Base-by-base conservation (phyloP, 768 basidiomycete genomes). In the Suillus clintonianus region DNA sequence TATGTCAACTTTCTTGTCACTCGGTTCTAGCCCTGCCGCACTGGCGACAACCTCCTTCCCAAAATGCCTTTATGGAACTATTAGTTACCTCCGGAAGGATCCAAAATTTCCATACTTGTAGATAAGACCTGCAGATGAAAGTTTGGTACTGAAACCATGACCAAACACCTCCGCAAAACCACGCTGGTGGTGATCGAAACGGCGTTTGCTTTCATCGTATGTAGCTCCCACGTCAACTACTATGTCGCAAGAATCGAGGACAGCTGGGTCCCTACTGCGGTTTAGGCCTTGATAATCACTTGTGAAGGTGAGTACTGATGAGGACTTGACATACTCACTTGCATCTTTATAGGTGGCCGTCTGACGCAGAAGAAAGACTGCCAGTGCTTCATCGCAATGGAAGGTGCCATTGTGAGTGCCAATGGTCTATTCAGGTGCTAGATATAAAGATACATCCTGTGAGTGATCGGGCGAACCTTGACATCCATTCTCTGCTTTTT, bases 111-210 rank as follows among this genome's bases (percentile, higher is more conserved):
- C 87, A 62, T 69, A 94, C 97, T 99, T 99, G 86, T 97, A 99
- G 39, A 99, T 85, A 67, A 99, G 79, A 15, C 97, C 97, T 2
- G 97, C 97, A 17, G 91, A 94, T 24, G 90, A 92, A 39, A 99
- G 78, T 79, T 99, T 99, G 61, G 94, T 98, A 24, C 77, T 78
- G 72, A 92, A 95, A 11, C 91, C 94, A 67, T 90, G 81, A 3
- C 95, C 97, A 72, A 99, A 97, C 30, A 92, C 85, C 72, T 97
- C 92, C 7, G 81, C 82, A 76, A 99, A 99, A 0, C 91, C 95
- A 47, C 96, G 87, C 72, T 99, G 97, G 72, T 99, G 97, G 73
- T 99, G 97, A 76, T 99, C 97, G 74, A 94, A 99, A 43, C 90
- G 84, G 60, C 89, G 85, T 61, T 82, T 86, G 64, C 79, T 79